Conservation (phyloP, 2,329 filamentous ascomycete genomes). For the Neofusicoccum laricinum region DNA sequence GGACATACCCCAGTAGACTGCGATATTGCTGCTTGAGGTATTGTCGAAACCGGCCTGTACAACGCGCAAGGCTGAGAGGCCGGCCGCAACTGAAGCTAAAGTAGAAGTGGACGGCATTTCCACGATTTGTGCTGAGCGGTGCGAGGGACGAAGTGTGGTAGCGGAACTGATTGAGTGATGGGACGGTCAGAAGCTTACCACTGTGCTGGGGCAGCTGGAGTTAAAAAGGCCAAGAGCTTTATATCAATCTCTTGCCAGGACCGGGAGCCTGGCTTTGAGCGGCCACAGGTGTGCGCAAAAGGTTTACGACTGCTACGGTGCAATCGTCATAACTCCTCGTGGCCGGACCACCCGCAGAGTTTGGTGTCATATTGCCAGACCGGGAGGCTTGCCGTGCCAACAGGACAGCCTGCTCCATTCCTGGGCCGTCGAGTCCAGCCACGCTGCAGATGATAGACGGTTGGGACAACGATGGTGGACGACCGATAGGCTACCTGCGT, state of each 20-base stretch:
- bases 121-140: neutral
- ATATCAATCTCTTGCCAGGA: neutral
- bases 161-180: neutral
- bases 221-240: neutral
- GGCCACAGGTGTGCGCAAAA: neutral
- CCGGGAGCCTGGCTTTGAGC: neutral
- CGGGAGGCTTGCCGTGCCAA: neutral
- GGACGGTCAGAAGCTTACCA: neutral
- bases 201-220: neutral
- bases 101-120: neutral
- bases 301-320: neutral
- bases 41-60: constrained; percentile 20
- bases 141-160: neutral
- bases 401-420: neutral
- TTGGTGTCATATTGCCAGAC: neutral
- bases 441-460: neutral
- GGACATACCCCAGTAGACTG: constrained; percentile 63
- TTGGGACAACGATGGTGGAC: neutral
- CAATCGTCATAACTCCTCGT: neutral
- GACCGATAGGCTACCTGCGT: neutral
- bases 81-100: neutral
- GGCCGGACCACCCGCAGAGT: neutral
- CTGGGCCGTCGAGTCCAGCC: neutral
- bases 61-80: neutral
- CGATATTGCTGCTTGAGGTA: constrained; percentile 48